Evolutionary conservation across 495 filamentous ascomycete genomes (phyloP).

Genomic region (Letharia columbiana): DNA sequence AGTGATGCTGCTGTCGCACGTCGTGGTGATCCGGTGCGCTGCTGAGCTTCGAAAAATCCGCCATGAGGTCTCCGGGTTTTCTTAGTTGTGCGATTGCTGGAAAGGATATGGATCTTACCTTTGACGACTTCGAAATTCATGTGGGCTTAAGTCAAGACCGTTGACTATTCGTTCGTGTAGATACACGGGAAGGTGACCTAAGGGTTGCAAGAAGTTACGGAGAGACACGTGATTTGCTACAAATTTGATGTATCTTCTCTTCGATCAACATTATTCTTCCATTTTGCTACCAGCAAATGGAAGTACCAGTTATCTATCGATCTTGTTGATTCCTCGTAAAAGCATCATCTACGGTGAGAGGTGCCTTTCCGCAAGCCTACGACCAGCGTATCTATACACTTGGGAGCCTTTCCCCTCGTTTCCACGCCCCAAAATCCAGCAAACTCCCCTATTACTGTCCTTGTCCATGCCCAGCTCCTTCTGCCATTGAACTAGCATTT

Average conservation of each 20-base stretch:
- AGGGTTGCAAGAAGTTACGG: background rate
- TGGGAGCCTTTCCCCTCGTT: background rate
- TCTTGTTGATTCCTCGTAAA: background rate
- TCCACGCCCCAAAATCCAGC: too few relatives aligned
- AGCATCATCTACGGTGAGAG: background rate
- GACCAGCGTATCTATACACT: slow-evolving; percentile 2
- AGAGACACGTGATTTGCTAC: background rate
- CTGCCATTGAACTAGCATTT: slow-evolving; percentile 55
- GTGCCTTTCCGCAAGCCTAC: background rate
- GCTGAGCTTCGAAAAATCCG: slow-evolving; percentile 12
- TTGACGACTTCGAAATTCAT: background rate
- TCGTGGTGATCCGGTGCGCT: background rate
- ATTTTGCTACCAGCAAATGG: background rate
- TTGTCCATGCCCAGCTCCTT: slow-evolving; percentile 31
- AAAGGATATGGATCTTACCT: background rate
- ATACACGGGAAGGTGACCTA: background rate
- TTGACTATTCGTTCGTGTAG: background rate
- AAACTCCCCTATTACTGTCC: slow-evolving; percentile 8
- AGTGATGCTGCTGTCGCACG: background rate
- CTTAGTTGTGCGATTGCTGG: background rate
- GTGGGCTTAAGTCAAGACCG: background rate
- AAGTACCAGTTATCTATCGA: background rate
- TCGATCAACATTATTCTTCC: background rate
- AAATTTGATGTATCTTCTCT: too few relatives aligned
- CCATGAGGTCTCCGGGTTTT: background rate